Evolutionary conservation across 441 rosid species (phyloP).

Genomic region (Pelargonium myrrhifolium): DNA sequence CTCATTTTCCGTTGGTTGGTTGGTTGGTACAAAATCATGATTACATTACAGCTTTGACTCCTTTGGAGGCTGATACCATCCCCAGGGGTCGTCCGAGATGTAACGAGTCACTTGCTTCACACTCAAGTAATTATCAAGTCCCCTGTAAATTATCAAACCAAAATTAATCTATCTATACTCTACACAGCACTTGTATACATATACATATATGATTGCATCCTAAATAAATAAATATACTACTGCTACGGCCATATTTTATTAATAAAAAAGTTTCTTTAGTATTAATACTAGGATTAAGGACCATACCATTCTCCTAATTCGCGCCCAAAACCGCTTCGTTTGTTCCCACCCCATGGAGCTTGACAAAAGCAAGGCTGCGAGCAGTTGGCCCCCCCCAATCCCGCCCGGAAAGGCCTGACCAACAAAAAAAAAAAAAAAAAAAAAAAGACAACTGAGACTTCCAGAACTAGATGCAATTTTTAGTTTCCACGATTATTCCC

Average conservation of each 20-base stretch:
- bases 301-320: constrained; percentile 90
- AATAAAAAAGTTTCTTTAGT: neutral
- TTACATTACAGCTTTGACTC: constrained; percentile 51
- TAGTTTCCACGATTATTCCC: neutral
- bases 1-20: no score
- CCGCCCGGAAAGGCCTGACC: constrained; percentile 78
- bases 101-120: constrained; percentile 92
- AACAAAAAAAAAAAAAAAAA: no score
- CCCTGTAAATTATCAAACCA: constrained; percentile 40
- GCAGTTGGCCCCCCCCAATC: constrained; percentile 90
- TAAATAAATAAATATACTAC: neutral
- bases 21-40: no score
- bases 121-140: constrained; percentile 74
- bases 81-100: constrained; percentile 77
- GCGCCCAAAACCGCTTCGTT: constrained; percentile 94
- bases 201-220: neutral
- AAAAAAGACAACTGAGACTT: constrained; percentile 7
- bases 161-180: neutral
- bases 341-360: constrained; percentile 98
- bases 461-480: neutral
- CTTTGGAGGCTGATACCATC: constrained; percentile 73
- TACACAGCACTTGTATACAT: neutral
- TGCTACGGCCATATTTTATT: neutral
- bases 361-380: constrained; percentile 96
- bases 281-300: no score